Base-by-base conservation (phyloP, 768 basidiomycete species). In the Peribolospora kevripleyi region DNA sequence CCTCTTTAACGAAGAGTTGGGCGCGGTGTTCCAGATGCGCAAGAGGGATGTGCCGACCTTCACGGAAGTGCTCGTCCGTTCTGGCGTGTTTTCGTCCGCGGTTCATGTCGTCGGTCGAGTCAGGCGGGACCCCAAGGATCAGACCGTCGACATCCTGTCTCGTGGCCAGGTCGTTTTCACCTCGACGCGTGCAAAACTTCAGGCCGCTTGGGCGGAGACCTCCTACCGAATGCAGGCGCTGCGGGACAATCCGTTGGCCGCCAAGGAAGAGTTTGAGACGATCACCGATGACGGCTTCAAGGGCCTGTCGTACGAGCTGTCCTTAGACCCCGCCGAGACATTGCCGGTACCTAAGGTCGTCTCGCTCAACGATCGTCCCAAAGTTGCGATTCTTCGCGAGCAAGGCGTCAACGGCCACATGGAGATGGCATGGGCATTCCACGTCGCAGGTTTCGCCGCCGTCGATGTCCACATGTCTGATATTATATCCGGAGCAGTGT, bases 401-500 rank as follows among this genome's bases (percentile, higher is more conserved):
- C 93, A 97, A 65, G 93, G 93, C 58, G 88, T 97, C 57, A 98
- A 98, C 66, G 93, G 93, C 3, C 90, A 97, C 51, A 72, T 84
- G 40, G 93, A 98, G 71, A 95, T 98, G 93, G 93, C 83, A 1
- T 98, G 88, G 87, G 77, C 90, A 38, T 97, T 98, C 71, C 75
- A 80, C 6, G 82, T 77, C 3, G 88, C 88, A 7, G 93, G 93
- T 7, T 98, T 98, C 66, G 81, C 85, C 61, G 82, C 91, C 7
- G 73, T 95, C 53, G 93, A 98, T 64, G 85, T 97, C 4, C 93
- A 98, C 69, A 97, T 97, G 91, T 83, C 86, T 9, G 93, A 98
- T 67, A 79, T 98, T 67, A 76, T 98, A 59, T 72, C 74, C 43
- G 84, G 85, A 46, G 62, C 62, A 36, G 69, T 79, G 48, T 74